Evolutionary conservation across 148 eudicot species (phyloP), one percentile per base, ranked within the genome.

Genomic region (Rhododendron ovatum): DNA sequence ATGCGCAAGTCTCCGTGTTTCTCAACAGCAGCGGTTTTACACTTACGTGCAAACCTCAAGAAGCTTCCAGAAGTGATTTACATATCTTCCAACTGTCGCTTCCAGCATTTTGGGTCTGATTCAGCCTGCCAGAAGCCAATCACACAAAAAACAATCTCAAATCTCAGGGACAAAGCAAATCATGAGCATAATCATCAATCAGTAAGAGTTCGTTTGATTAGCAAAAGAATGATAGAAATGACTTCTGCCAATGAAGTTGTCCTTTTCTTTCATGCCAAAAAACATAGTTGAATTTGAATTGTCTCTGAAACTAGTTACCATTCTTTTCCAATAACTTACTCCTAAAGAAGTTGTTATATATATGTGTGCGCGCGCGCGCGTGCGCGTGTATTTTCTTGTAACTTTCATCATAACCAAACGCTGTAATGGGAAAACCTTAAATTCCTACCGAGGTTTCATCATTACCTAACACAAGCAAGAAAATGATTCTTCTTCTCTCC

Each of bases 101-200:
- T 95, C 98, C 98, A 96, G 81, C 93, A 91, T 84, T 90, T 94
- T 53, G 98, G 93, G 83, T 95, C 98, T 80, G 94, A 83, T 82
- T 95, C 98, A 83, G 95, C 94, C 98, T 96, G 93, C 84, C 81
- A 78, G 74, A 59, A 63, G 85, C 5, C 61, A 55, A 55, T 55
- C 61, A 55, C 61, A 53, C 82, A 57, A 90, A 75, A 28, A 28
- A 12, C n/a, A 78, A 51, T 7, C 37, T 69, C 75, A 69, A 69
- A 28, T 69, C 37, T 12, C 33, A 69, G 3, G 35, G 35, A 17
- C 28, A 81, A 55, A 30, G 17, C 30, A 11, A 59, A 59, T 18
- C 20, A 57, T 47, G 28, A 82, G 48, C 14, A 22, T 24, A 17
- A 28, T 7, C 39, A 63, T 63, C 71, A 24, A 61, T 1, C 26